Conservation (phyloP, 768 basidiomycete genomes). For the Suillus discolor region DNA sequence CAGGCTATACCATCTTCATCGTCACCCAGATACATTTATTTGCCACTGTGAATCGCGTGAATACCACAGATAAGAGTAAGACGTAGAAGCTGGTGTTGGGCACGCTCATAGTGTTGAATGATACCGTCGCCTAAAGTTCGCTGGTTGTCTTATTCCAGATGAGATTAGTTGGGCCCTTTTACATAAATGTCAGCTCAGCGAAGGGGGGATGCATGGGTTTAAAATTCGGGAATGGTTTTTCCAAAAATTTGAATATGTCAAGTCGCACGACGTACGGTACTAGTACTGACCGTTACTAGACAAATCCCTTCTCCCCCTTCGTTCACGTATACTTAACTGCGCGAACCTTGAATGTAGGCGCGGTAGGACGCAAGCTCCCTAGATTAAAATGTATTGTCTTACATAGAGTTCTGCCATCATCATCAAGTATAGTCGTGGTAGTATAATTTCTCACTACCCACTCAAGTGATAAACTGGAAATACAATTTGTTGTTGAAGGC, state of each 20-base stretch:
- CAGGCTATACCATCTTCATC: not conserved
- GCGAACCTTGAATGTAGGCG: too few species aligned
- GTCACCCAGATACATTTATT: fast-evolving
- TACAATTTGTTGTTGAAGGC: not conserved
- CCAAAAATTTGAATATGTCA: too few species aligned
- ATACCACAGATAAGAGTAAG: not conserved
- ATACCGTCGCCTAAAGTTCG: not conserved
- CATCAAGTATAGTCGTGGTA: not conserved
- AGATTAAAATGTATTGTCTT: too few species aligned
- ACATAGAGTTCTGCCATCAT: not conserved
- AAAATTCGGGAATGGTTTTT: too few species aligned
- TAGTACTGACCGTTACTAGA: too few species aligned
- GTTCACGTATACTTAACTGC: too few species aligned
- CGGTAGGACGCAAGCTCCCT: slow-evolving; percentile 7
- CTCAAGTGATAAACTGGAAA: not conserved
- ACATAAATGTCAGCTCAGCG: not conserved
- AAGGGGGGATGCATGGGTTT: too few species aligned
- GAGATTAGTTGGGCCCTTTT: not conserved
- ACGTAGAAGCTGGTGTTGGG: not conserved
- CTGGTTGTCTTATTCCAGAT: not conserved
- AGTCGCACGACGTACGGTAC: too few species aligned
- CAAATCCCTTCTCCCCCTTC: too few species aligned
- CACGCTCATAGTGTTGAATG: not conserved
- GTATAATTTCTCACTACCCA: not conserved
- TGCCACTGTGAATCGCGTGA: not conserved